phyloP scores from a whole-genome alignment of 2,329 filamentous ascomycete species.

The Fusarium clavum region DNA sequence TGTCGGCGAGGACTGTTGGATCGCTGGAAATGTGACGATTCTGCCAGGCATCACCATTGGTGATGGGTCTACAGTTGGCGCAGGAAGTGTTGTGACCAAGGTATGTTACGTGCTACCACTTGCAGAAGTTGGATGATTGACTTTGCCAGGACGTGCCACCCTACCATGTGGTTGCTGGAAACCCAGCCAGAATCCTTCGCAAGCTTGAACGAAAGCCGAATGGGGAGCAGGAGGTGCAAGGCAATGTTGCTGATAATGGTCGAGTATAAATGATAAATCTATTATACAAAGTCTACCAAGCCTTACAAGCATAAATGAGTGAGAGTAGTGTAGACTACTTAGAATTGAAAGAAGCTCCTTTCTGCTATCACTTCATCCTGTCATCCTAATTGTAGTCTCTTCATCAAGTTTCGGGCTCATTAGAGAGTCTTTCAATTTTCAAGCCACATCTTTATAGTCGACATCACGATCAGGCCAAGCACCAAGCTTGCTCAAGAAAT shows the following conservation, averaged over 20 bases:
- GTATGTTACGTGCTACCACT: conserved; percentile 33
- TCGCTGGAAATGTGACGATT: conserved; percentile 77
- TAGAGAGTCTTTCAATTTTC: not conserved
- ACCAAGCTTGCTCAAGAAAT: conserved; percentile 33
- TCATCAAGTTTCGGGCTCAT: not conserved
- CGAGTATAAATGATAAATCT: not conserved
- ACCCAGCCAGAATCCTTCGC: conserved; percentile 40
- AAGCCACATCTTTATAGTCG: conserved; percentile 49
- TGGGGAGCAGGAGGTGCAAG: conserved; percentile 3
- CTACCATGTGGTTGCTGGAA: conserved; percentile 46
- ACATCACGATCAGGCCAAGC: conserved; percentile 48
- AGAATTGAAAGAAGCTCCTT: too few species aligned
- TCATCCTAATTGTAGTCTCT: too few species aligned
- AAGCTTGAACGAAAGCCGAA: conserved; percentile 30
- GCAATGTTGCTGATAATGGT: not conserved
- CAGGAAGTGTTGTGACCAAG: conserved; percentile 86
- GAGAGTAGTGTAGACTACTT: too few species aligned
- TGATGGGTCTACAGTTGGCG: conserved; percentile 77
- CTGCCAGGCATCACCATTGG: conserved; percentile 84
- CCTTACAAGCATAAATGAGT: not conserved
- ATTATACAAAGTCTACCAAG: not conserved
- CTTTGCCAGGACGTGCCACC: conserved; percentile 49
- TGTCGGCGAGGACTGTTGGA: conserved; percentile 85
- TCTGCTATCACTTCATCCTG: too few species aligned
- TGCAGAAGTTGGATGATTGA: not conserved